These are phyloP conservation scores for Pyrenophora tritici-repentis DNA, from an alignment of 2,329 filamentous ascomycete genomes.

Conservation along the genomic window DNA sequence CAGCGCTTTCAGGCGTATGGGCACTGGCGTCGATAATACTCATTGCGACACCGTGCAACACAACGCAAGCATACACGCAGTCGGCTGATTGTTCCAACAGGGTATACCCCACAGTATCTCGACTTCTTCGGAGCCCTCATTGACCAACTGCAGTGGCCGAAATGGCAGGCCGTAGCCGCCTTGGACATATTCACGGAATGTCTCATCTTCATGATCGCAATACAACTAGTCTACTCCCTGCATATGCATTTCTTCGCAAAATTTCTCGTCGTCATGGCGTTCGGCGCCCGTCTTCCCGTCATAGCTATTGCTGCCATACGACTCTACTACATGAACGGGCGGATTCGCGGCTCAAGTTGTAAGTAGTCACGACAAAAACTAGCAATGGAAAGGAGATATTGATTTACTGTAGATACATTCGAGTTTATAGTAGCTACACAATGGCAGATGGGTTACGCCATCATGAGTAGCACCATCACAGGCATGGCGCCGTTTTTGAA, in stretches of 20 bases:
- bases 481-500: constrained; percentile 41
- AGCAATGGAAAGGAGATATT: too few species aligned
- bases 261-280: constrained; percentile 35
- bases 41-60: constrained; percentile 35
- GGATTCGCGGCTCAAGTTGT: constrained; percentile 16
- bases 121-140: too few species aligned
- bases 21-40: constrained; percentile 29
- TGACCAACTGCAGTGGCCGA: constrained; percentile 23
- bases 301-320: constrained; percentile 33
- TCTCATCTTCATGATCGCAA: constrained; percentile 34
- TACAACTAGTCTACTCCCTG: constrained; percentile 32
- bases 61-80: constrained; percentile 21
- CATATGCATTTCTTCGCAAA: constrained; percentile 37
- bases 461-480: constrained; percentile 40
- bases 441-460: constrained; percentile 45
- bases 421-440: constrained; percentile 39
- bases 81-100: constrained; percentile 24
- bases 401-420: constrained; percentile 17
- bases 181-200: constrained; percentile 37
- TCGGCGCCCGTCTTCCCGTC: constrained; percentile 37
- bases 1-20: constrained; percentile 31
- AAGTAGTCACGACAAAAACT: too few species aligned
- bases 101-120: constrained; percentile 13
- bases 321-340: constrained; percentile 31
- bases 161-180: constrained; percentile 36